Evolutionary conservation across 352 stramenopile genomes (phyloP).

Genomic region (Saprolegnia diclina): DNA sequence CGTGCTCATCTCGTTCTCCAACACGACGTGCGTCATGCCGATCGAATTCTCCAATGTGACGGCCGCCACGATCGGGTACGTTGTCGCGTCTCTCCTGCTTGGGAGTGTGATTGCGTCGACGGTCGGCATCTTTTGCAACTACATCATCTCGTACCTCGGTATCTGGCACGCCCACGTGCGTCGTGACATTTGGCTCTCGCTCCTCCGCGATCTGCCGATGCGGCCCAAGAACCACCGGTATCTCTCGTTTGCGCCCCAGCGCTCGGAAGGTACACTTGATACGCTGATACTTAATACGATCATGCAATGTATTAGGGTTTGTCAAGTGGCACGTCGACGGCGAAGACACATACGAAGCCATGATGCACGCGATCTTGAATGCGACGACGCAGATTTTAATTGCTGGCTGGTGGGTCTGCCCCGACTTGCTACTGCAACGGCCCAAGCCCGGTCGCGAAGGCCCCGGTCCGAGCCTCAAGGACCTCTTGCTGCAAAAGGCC

Average conservation of each 20-base stretch:
- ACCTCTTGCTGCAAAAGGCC: slow-evolving; percentile 73
- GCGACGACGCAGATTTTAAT: slow-evolving; percentile 88
- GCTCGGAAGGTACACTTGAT: slow-evolving; percentile 25
- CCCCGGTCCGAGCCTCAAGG: slow-evolving; percentile 34
- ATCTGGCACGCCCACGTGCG: slow-evolving; percentile 80
- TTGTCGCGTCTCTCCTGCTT: slow-evolving; percentile 62
- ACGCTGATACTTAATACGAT: neutral
- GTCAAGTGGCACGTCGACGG: slow-evolving; percentile 83
- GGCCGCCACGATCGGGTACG: slow-evolving; percentile 54
- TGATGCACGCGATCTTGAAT: slow-evolving; percentile 79
- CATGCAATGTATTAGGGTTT: slow-evolving; percentile 14
- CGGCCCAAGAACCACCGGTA: slow-evolving; percentile 68
- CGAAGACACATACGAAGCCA: slow-evolving; percentile 79
- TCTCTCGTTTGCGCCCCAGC: slow-evolving; percentile 69
- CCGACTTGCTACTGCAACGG: slow-evolving; percentile 75
- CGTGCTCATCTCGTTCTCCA: neutral
- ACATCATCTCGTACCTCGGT: slow-evolving; percentile 70
- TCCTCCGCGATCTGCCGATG: slow-evolving; percentile 50
- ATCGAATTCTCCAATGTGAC: slow-evolving; percentile 50
- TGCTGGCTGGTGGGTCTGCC: slow-evolving; percentile 86
- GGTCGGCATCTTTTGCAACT: slow-evolving; percentile 62
- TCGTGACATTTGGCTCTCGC: slow-evolving; percentile 71
- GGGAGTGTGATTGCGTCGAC: slow-evolving; percentile 64
- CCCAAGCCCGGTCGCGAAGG: slow-evolving; percentile 27
- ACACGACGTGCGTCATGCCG: slow-evolving; percentile 44